Conservation (phyloP, 2,329 filamentous ascomycete species). For the Zalaria sp. region DNA sequence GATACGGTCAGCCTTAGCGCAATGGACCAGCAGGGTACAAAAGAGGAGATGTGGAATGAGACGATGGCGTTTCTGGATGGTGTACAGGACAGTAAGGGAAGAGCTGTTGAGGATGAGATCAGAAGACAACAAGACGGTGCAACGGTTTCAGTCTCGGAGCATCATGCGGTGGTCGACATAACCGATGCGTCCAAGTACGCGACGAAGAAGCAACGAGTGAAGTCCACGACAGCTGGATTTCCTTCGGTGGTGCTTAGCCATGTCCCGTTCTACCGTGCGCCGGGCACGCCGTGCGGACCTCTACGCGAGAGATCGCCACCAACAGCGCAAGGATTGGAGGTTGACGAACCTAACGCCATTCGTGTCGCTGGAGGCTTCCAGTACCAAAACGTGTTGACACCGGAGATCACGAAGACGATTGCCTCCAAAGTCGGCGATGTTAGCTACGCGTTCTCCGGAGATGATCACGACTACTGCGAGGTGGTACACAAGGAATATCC, state of each 20-base stretch:
- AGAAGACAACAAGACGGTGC: slow-evolving; percentile 47
- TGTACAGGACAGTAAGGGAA: slow-evolving; percentile 50
- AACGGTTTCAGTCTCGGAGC: slow-evolving; percentile 15
- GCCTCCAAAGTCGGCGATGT: slow-evolving; percentile 70
- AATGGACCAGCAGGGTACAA: slow-evolving; percentile 39
- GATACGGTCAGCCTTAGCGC: slow-evolving; percentile 84
- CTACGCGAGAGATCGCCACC: slow-evolving; percentile 74
- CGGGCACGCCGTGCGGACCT: slow-evolving; percentile 77
- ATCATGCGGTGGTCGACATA: slow-evolving; percentile 20
- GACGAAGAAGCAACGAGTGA: slow-evolving; percentile 20
- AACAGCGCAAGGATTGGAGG: slow-evolving; percentile 29
- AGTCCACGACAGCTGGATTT: slow-evolving; percentile 37
- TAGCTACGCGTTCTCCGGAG: slow-evolving; percentile 78
- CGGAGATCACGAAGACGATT: slow-evolving; percentile 60
- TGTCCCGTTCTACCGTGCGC: slow-evolving; percentile 71
- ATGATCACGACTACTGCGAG: slow-evolving; percentile 97
- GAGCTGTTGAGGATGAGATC: slow-evolving; percentile 55
- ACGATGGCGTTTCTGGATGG: slow-evolving; percentile 61
- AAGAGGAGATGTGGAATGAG: slow-evolving; percentile 59
- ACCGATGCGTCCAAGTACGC: slow-evolving; percentile 13
- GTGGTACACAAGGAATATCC: slow-evolving; percentile 58
- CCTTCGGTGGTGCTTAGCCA: slow-evolving; percentile 85
- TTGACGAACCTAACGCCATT: slow-evolving; percentile 64
- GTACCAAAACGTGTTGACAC: slow-evolving; percentile 86
- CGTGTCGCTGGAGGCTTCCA: slow-evolving; percentile 71